Evolutionary conservation across 2,329 filamentous ascomycete genomes (phyloP), one percentile per base, ranked within the genome.

Genomic region (Calonectria henricotiae): DNA sequence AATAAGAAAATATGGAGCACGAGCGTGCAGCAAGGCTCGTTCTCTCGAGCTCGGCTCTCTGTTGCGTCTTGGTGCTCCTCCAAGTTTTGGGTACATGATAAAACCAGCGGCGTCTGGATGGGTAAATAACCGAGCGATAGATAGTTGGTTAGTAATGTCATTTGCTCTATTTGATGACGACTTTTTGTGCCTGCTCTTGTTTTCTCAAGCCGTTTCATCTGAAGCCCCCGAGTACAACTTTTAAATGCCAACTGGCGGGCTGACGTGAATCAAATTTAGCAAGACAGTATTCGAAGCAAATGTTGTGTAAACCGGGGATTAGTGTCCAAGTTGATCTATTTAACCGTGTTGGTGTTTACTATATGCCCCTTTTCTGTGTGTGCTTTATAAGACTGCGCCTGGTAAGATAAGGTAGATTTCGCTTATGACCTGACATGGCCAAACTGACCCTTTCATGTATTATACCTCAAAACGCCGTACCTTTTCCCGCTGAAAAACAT

Each of bases 111-210:
- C 76, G 76, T 78, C 73, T 74, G 68, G 75, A 54, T 30, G 72
- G 73, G 73, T 68, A 73, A 76, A 76, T 75, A 69, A 76, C 75
- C 66, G 67, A 74, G 74, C 63, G 75, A 75, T 77, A 75, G 71
- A 78, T 73, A 70, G 75, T 70, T 72, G 75, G 68, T 68, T 72
- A 76, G 68, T 68, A 78, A 78, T 77, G 69, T 70, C 70, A 76
- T 44, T 64, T 77, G 69, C 74, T 73, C 60, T 66, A 12, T 74
- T 71, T 75, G 62, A 68, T 58, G 55, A 67, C 51, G 17, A 25
- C 25, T 17, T 39, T 20, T 58, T 20, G 17, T 15, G 2, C 23
- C 20, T 20, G 20, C 9, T 39, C 15, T 58, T 15, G 13, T 39
- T 7, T 39, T 7, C 12, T 27, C 12, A 9, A 27, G 7, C 20